Evolutionary conservation across 225 moss, liverwort and hornwort species (phyloP), one percentile per base, ranked within the genome.

Genomic region (Climacium dendroides): DNA sequence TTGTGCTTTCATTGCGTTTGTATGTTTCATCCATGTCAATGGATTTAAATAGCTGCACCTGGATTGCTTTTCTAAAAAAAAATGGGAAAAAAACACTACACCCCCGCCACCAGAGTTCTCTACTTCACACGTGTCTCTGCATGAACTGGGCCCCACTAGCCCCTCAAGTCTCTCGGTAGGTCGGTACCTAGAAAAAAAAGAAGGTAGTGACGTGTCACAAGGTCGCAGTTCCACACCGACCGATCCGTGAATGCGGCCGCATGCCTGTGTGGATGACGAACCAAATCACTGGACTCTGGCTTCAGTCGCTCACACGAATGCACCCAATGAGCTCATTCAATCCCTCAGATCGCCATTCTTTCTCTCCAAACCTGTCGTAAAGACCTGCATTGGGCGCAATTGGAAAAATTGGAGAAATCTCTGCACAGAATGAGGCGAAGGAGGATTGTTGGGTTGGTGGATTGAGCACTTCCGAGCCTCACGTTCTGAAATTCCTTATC

Each of bases 401-500:
- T 15, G 32, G 19, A 9, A 15, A 43, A 39, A 9, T 80, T 37
- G n/a, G 34, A 9, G 29, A 10, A 32, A n/a, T 45, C 26, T 78
- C 34, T 57, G 75, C 80, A 19, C 83, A 88, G 83, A 62, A 88
- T 88, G 92, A 88, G 88, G 71, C 79, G 69, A 62, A 80, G 69
- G 48, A 86, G 88, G 83, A 61, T 70, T 32, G 45, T 7, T 52
- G 59, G 43, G 35, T 32, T 25, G 82, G 52, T 74, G 55, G 78
- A 83, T 78, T 78, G 59, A 67, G 62, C 29, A 3, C 47, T 55
- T 89, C 18, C 61, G 81, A 87, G 89, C 89, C 92, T 87, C 85
- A 90, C 90, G 11, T 87, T 89, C 59, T 59, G 19, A 58, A 74
- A 80, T 74, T 76, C 54, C 89, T 90, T 90, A 90, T 89, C 92